These are phyloP conservation scores for Cardamine chenopodiifolia DNA, from an alignment of 345 rosid genomes.

Conservation along the genomic window DNA sequence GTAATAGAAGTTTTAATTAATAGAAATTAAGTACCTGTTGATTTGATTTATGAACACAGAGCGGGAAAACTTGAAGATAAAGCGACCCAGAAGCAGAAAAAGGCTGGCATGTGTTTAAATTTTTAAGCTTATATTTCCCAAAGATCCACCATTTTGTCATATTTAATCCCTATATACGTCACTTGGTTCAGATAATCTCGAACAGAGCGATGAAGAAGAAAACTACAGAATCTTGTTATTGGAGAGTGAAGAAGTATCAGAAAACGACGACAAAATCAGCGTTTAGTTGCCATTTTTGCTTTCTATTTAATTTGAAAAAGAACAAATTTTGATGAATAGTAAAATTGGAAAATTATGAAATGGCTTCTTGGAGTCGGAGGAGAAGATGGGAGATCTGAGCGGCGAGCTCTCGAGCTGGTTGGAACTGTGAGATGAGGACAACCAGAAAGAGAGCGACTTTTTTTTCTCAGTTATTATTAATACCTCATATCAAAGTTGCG, in stretches of 20 bases:
- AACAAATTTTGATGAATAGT: neutral
- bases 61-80: slow-evolving; percentile 75
- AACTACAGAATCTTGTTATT: slow-evolving; percentile 44
- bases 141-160: slow-evolving; percentile 21
- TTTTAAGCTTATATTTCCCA: slow-evolving; percentile 32
- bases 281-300: slow-evolving; percentile 37
- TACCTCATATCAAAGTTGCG: slow-evolving; percentile 6
- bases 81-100: slow-evolving; percentile 53
- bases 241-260: slow-evolving; percentile 38
- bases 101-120: slow-evolving; percentile 26
- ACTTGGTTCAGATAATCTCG: slow-evolving; percentile 39
- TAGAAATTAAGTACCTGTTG: slow-evolving; percentile 1
- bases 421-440: slow-evolving; percentile 35
- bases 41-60: slow-evolving; percentile 18
- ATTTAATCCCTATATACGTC: slow-evolving; percentile 12
- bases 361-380: neutral
- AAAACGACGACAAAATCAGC: slow-evolving; percentile 56
- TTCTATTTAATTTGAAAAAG: neutral
- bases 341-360: neutral
- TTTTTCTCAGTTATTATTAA: slow-evolving; percentile 28
- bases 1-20: neutral
- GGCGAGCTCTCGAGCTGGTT: slow-evolving; percentile 32
- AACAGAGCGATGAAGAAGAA: slow-evolving; percentile 45
- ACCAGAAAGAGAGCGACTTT: slow-evolving; percentile 32
- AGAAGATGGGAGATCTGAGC: slow-evolving; percentile 43